phyloP scores from a whole-genome alignment of 345 rosid genomes.

The Camelina laxa region DNA sequence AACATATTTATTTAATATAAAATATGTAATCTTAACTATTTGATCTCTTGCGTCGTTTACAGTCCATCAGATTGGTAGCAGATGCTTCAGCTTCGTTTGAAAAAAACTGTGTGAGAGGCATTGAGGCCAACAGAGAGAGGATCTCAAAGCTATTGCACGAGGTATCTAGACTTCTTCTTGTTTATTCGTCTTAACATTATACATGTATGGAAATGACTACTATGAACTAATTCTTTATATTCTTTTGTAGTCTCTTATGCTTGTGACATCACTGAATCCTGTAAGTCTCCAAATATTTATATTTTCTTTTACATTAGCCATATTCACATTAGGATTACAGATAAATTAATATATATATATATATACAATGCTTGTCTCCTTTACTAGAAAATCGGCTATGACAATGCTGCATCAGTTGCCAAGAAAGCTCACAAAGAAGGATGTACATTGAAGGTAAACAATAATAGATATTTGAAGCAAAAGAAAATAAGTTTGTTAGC shows the following conservation, averaged over 20 bases:
- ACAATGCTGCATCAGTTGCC: slow-evolving; percentile 95
- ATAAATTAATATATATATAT: neutral
- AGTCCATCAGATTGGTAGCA: slow-evolving; percentile 85
- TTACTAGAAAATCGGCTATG: slow-evolving; percentile 92
- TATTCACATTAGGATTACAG: neutral
- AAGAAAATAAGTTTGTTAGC: neutral
- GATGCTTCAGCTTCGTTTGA: slow-evolving; percentile 94
- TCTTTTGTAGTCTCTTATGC: slow-evolving; percentile 77
- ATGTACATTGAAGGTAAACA: slow-evolving; percentile 73
- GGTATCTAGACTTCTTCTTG: slow-evolving; percentile 52
- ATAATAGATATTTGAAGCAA: neutral
- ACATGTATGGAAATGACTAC: neutral
- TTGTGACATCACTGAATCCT: slow-evolving; percentile 92
- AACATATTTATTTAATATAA: neutral
- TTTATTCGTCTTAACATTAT: slow-evolving; percentile 26
- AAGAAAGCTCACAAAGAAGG: slow-evolving; percentile 98
- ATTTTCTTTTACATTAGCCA: slow-evolving; percentile 2
- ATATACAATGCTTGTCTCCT: slow-evolving; percentile 6
- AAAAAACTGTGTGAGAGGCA: slow-evolving; percentile 88
- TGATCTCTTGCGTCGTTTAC: slow-evolving; percentile 26
- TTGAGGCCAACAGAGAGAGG: slow-evolving; percentile 83
- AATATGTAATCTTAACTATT: neutral
- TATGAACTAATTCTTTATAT: slow-evolving; percentile 5
- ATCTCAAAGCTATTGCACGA: slow-evolving; percentile 88
- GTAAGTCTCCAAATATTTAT: slow-evolving; percentile 53